These are phyloP conservation scores for Tuber indicum DNA, from an alignment of 495 filamentous ascomycete species.

Conservation along the genomic window DNA sequence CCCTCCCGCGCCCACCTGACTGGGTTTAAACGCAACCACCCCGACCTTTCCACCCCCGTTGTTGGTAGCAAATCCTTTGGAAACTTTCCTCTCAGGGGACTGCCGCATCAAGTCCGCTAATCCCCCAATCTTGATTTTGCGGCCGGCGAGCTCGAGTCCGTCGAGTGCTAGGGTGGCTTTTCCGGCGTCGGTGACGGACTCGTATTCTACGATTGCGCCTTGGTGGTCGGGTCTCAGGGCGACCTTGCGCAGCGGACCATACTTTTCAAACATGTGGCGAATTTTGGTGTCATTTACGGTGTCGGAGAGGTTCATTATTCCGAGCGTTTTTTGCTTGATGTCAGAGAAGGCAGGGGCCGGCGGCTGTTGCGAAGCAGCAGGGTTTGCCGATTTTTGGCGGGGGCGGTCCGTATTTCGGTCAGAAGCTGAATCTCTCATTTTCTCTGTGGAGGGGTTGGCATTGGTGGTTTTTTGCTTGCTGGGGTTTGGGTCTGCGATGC, in stretches of 20 bases:
- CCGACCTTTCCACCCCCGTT: constrained; percentile 47
- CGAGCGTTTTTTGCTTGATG: constrained; percentile 54
- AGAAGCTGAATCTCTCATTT: constrained; percentile 17
- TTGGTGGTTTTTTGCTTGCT: constrained; percentile 35
- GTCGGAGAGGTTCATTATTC: constrained; percentile 61
- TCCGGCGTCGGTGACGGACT: constrained; percentile 61
- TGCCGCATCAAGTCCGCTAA: constrained; percentile 60
- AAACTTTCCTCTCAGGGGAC: constrained; percentile 51
- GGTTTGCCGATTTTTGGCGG: constrained; percentile 32
- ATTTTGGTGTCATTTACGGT: constrained; percentile 67
- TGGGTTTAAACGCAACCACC: constrained; percentile 46
- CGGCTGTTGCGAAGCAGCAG: constrained; percentile 3
- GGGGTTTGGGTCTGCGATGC: constrained; percentile 48
- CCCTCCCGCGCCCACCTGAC: constrained; percentile 30
- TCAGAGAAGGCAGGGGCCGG: constrained; percentile 43
- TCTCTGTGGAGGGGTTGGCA: constrained; percentile 15
- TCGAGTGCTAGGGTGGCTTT: constrained; percentile 69
- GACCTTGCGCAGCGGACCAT: constrained; percentile 59
- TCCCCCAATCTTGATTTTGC: constrained; percentile 61
- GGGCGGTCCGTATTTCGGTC: constrained; percentile 12
- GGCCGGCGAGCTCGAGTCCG: constrained; percentile 60
- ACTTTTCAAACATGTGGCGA: constrained; percentile 56
- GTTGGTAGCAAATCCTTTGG: constrained; percentile 46
- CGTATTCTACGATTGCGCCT: constrained; percentile 83
- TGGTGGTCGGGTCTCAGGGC: constrained; percentile 67